These are phyloP conservation scores for Lippia alba DNA, from an alignment of 305 asterid genomes.

Conservation along the genomic window DNA sequence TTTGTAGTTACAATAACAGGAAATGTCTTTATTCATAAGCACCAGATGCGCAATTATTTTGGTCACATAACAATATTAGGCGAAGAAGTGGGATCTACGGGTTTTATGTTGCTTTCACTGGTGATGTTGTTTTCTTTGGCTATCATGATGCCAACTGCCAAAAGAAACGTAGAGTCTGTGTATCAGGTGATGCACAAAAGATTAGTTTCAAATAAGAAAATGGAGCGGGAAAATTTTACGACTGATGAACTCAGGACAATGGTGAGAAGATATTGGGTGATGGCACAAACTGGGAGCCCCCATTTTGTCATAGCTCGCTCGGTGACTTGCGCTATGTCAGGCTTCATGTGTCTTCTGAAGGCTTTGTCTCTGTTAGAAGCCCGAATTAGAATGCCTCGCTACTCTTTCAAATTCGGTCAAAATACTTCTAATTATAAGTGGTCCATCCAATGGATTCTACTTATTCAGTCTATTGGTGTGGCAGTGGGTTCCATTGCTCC, in stretches of 20 bases:
- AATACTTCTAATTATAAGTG: constrained; percentile 31
- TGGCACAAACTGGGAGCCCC: not conserved
- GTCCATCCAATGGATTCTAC: constrained; percentile 31
- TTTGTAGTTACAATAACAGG: not conserved
- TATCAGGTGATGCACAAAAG: not conserved
- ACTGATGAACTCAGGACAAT: not conserved
- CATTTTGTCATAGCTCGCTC: not conserved
- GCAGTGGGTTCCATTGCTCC: constrained; percentile 33
- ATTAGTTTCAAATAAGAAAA: not conserved
- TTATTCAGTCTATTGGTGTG: constrained; percentile 37
- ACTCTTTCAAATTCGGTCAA: too few relatives aligned
- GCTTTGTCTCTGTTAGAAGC: not conserved
- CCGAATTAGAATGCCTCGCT: not conserved
- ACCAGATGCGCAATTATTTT: not conserved
- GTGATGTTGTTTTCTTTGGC: not conserved
- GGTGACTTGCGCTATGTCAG: not conserved
- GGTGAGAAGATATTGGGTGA: constrained; percentile 1
- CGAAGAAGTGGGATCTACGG: not conserved
- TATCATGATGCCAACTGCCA: not conserved
- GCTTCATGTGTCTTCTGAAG: not conserved
- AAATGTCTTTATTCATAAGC: not conserved
- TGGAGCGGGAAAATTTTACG: not conserved
- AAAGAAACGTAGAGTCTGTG: not conserved
- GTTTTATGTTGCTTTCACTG: not conserved
- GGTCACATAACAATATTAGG: not conserved